Evolutionary conservation across 1,139 yeast species (phyloP), one percentile per base, ranked within the genome.

Genomic region (Wickerhamomyces sp.): DNA sequence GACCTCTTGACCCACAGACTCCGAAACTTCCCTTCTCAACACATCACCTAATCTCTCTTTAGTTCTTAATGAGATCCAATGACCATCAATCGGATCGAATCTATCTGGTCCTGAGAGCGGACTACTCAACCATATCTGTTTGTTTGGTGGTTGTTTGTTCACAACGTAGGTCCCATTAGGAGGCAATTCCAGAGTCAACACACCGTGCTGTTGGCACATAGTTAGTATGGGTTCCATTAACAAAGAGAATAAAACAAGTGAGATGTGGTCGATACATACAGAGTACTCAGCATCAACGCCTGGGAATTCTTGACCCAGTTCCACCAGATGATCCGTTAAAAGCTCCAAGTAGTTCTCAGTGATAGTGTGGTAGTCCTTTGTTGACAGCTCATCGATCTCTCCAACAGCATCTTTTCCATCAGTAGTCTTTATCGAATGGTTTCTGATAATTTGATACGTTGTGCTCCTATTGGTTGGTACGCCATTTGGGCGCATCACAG

Each of bases 101-200:
- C 83, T 37, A 52, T 85, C 86, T 6, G 96, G 96, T 0, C 96
- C 96, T 18, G 89, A 80, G 5, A 83, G 50, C 0, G 96, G 96
- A 35, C 91, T 80, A 44, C 89, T 76, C 38, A 85, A 66, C 96
- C 96, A 87, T 26, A 87, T 78, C 57, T 87, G 96, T 57, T 80
- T 79, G 56, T 84, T 86, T 8, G 95, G 94, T 1, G 96, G 95
- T 59, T 87, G 95, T 55, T 84, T 84, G 61, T 87, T 87, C 51
- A 87, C 78, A 20, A 87, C 91, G 51, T 87, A 87, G 0, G 87
- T 74, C 3, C 95, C 95, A 27, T 64, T 63, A 6, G 78, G 75
- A 4, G 88, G 86, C 21, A 81, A 53, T 4, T 66, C 69, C 42
- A 87, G 57, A 2, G 87, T 76, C 57, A 87, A 59, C 8, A 87